Evolutionary conservation across 1,284 basidiomycete species (phyloP), one percentile per base, ranked within the genome.

Genomic region (Polyporus tsugae): DNA sequence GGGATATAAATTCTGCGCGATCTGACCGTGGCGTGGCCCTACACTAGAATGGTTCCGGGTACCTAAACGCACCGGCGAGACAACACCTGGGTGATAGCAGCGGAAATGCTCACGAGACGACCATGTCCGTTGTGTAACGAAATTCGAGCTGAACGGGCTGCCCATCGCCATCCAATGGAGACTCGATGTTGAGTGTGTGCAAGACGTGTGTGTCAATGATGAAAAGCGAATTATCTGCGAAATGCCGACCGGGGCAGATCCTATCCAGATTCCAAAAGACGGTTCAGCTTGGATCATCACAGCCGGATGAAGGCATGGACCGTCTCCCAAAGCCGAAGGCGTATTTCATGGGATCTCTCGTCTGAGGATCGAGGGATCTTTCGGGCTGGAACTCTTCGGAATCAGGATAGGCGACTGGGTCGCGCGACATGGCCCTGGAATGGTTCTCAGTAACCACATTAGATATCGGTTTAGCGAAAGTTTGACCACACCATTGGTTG

Each of bases 371-470:
- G 39, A 72, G n/a, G 46, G 69, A 72, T 25, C 74, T 63, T 19
- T 75, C 74, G 11, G 74, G 74, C 19, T 65, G 66, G 66, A 78
- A 78, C 25, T 33, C 53, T 13, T 73, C 67, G 4, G 77, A 73
- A 6, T 74, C 70, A 5, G 62, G 60, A 42, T 75, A 77, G 7
- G 62, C 42, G 2, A 13, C 39, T 2, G 70, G 60, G 63, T 76
- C 73, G 29, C 70, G 73, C 22, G 72, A 63, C 63, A 78, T 74
- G 6, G 70, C 76, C 75, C 75, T 77, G 44, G n/a, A n/a, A n/a
- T n/a, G n/a, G n/a, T n/a, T 11, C 38, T 46, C 38, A 38, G 22
- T 6, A 15, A 44, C 9, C 1, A 5, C 22, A 29, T 33, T 4
- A 25, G 44, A 62, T 17, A 11, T 2, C 6, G 11, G 11, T 9